Evolutionary conservation across 176 grass and related monocot genomes (phyloP), one percentile per base, ranked within the genome.

Genomic region (Avena sativa): DNA sequence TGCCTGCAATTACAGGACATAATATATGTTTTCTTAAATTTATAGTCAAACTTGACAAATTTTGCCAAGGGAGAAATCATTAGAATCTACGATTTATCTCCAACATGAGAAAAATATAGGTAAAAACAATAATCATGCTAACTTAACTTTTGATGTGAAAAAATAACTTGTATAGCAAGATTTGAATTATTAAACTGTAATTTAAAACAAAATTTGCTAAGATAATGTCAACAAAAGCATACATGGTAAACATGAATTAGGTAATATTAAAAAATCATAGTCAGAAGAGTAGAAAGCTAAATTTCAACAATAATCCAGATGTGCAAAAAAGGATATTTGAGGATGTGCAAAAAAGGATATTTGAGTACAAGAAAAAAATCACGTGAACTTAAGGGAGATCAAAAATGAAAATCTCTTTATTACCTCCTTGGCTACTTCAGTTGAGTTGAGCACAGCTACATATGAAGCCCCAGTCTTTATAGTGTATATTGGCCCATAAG

Each of bases 401-500:
- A 23, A 38, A 84, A 72, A 25, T 59, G 14, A 21, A 11, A 34
- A 23, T 9, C 51, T 21, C 13, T 6, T 5, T 66, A 9, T 57
- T 72, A 89, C 96, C 92, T 98, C 96, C 63, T 96, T 98, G 17
- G 89, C 96, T 73, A 96, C 87, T 85, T 94, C 69, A 21, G 92
- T 56, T 40, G 93, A 94, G 89, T 96, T 98, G 30, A 98, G 92
- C 36, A 98, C 96, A 81, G 92, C 90, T 64, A 91, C 43, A 50
- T 86, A 87, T 78, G 87, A 88, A 76, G 87, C 79, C 6, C 96
- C 96, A 0, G 93, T 92, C 23, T 67, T 93, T 72, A 98, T 91
- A 47, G 89, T 87, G 84, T 98, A 98, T 49, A 98, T 93, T 53
- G 93, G 87, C 47, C 96, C 96, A 83, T 91, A 94, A 87, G 58